A percentile compares a stretch with the other conserved stretches of the same genome.
These are phyloP conservation scores for Flueggea neowawraea DNA, from an alignment of 441 rosid genomes.

Conservation along the genomic window DNA sequence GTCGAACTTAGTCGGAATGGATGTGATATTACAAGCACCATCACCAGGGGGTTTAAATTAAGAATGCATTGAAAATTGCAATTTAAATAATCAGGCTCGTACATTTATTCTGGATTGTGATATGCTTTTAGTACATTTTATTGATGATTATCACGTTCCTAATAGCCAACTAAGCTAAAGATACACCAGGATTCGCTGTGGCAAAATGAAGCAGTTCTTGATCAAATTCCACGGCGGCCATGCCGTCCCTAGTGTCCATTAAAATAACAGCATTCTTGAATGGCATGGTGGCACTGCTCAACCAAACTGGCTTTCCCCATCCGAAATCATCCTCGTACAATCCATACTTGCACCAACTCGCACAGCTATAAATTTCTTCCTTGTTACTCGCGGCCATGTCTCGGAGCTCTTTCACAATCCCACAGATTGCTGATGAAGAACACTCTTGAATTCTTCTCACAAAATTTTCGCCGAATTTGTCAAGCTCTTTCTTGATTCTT, in stretches of 20 bases:
- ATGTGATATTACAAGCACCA: too few relatives aligned
- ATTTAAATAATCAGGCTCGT: too few relatives aligned
- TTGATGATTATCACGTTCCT: too few relatives aligned
- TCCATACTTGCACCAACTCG: conserved; percentile 20
- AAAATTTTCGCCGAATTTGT: not conserved
- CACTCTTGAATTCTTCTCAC: conserved; percentile 6
- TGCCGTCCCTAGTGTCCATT: not conserved
- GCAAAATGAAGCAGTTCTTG: not conserved
- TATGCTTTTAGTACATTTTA: too few relatives aligned
- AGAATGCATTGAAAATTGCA: too few relatives aligned
- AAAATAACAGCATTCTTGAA: not conserved
- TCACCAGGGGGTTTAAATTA: too few relatives aligned
- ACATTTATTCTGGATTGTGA: too few relatives aligned
- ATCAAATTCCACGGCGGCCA: not conserved
- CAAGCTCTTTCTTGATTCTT: conserved; percentile 14
- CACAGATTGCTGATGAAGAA: not conserved
- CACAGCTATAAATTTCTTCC: conserved; percentile 14
- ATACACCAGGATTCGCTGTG: not conserved
- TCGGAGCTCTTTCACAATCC: not conserved
- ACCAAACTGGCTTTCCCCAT: conserved; percentile 2
- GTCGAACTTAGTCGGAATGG: too few relatives aligned
- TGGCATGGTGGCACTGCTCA: not conserved
- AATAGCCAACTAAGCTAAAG: too few relatives aligned
- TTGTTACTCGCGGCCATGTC: conserved; percentile 1
- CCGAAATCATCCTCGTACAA: conserved; percentile 31